Base-by-base conservation (phyloP, 1,284 basidiomycete genomes). In the Hypsizygus ulmarius region DNA sequence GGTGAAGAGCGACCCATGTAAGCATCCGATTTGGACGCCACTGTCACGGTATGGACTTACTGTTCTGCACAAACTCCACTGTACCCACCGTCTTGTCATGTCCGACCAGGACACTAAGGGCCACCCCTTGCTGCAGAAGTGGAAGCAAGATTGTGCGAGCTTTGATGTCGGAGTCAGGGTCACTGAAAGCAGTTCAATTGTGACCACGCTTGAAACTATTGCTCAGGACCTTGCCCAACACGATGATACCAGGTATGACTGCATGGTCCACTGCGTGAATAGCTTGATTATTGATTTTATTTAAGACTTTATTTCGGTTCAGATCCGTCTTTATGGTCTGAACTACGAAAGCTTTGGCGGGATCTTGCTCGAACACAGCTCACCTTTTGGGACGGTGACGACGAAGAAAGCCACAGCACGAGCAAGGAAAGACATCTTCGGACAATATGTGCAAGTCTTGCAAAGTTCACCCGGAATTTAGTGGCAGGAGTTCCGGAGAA, bases 391-490 rank as follows among this genome's bases (percentile, higher is more conserved):
- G 75, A 73, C 36, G 71, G 65, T 28, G 75, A 74, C 44, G 72
- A 74, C 18, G 70, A 71, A 34, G 64, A 61, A 2, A 57, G 55
- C 15, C 62, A 49, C 27, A 55, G 56, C 27, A 57, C 59, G 42
- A 45, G 59, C 43, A 66, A 65, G 45, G 63, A 68, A 49, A 47
- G 61, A 15, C 56, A 60, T 32, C 60, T 74, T 12, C 66, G 64
- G 39, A 49, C 54, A 0, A 63, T 82, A 2, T 72, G 72, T 42
- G 64, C 71, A 12, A 75, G 71, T 55, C 57, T 87, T n/a, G 81
- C 81, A 3, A 82, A 77, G 54, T 85, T 91, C 58, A 90, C 86
- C 4, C 77, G 89, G 51, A 91, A 91, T 62, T 67, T 91, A 10
- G 82, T 85, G 25, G 87, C 86, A 10, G 82, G 77, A 10, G 78